Base-by-base conservation (phyloP, 2,329 filamentous ascomycete species). In the Fusarium tuaranense region DNA sequence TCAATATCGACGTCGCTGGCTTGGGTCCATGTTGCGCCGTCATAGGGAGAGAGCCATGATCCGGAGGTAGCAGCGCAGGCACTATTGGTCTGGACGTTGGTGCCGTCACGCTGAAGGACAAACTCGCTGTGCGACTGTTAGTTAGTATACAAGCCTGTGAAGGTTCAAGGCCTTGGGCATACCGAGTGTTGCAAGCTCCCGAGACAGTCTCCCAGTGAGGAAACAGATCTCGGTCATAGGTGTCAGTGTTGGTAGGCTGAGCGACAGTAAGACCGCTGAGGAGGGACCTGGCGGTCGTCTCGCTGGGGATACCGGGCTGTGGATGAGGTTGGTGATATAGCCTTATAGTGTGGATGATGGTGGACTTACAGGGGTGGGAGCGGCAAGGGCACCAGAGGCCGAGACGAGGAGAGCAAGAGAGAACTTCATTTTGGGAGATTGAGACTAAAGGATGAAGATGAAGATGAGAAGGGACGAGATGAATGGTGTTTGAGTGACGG, bases 1-100 rank as follows among this genome's bases (percentile, higher is more conserved):
- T 97, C 94, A 69, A 97, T 96, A 76, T 96, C 93, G 1, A 97
- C 82, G 76, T 95, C 92, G 20, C 87, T 88, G 1, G 93, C 89
- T 1, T 86, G 84, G 0, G 90, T 92, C 92, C 92, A 95, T 1
- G 87, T 90, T 0, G 85, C 91, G 18, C 93, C 93, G 78, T 96
- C 94, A 80, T 93, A 97, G 0, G 93, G 92, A 39, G 89, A 92
- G 46, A 81, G 83, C 94, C 94, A 97, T 0, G 85, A 86, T 6
- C 94, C 94, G 4, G 89, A 90, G 0, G 87, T 91, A 0, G 92
- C 82, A 1, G 87, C 83, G 82, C 94, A 97, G 38, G 88, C 86
- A 14, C 82, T 85, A 81, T 88, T 86, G 39, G 88, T 86, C 7
- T 87, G 84, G 13, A 96, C 92, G 74, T 86, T 84, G 14, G 86